Conservation (phyloP, 2,329 filamentous ascomycete species). For the Tolypocladium ovalisporum region DNA sequence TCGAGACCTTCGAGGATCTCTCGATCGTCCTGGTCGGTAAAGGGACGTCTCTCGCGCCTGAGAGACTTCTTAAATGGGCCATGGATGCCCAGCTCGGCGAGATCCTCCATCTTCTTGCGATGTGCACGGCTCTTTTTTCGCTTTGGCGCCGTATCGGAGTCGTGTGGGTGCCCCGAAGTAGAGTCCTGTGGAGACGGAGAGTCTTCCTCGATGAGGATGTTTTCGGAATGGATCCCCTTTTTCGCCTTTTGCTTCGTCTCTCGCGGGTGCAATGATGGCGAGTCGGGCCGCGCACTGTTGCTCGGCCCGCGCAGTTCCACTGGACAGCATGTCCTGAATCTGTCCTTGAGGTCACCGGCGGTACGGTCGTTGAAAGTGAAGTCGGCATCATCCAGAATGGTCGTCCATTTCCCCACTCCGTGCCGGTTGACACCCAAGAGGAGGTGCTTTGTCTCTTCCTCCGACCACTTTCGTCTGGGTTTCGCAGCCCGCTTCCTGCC, state of each 20-base stretch:
- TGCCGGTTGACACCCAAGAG: slow-evolving; percentile 50
- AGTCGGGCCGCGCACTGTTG: slow-evolving; percentile 14
- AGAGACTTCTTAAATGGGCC: slow-evolving; percentile 52
- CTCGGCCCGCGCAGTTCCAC: slow-evolving; percentile 42
- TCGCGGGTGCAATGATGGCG: slow-evolving; percentile 8
- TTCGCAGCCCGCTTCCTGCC: slow-evolving; percentile 44
- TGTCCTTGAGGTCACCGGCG: slow-evolving; percentile 53
- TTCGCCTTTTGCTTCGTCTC: slow-evolving; percentile 27
- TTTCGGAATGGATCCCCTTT: slow-evolving; percentile 41
- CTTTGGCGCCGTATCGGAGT: slow-evolving; percentile 25
- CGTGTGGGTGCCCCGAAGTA: slow-evolving; percentile 10
- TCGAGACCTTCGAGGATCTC: slow-evolving; percentile 51
- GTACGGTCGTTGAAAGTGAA: slow-evolving; percentile 52
- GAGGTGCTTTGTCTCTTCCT: slow-evolving; percentile 53
- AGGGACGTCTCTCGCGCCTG: slow-evolving; percentile 48
- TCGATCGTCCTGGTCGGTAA: slow-evolving; percentile 51
- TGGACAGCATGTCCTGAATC: slow-evolving; percentile 56
- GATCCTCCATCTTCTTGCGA: slow-evolving; percentile 43
- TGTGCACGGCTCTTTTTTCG: slow-evolving; percentile 42
- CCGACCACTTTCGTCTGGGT: slow-evolving; percentile 51
- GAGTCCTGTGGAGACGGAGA: slow-evolving; percentile 15
- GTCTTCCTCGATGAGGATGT: slow-evolving; percentile 41
- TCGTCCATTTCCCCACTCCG: slow-evolving; percentile 55
- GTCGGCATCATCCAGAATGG: slow-evolving; percentile 48
- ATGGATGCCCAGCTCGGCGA: slow-evolving; percentile 47